Evolutionary conservation across 495 filamentous ascomycete species (phyloP).

Genomic region (Viridothelium virens): DNA sequence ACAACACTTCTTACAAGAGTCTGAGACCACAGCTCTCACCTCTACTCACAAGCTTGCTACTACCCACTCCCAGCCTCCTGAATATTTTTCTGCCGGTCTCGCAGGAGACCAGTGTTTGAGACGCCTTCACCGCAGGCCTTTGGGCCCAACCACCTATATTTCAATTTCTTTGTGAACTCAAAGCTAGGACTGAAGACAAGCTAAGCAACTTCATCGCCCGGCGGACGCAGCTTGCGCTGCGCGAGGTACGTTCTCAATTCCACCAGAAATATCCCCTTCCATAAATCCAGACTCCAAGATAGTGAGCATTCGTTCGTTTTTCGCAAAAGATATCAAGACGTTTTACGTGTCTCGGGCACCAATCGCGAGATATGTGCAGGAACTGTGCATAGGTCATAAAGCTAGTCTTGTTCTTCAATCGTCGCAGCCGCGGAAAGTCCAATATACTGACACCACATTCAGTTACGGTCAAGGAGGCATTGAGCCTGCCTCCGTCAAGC

Average conservation of each 20-base stretch:
- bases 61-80: not conserved
- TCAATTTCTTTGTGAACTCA: slow-evolving; percentile 5
- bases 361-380: no score
- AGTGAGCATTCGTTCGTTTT: no score
- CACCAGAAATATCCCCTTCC: slow-evolving; percentile 4
- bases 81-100: not conserved
- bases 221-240: slow-evolving; percentile 69
- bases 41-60: not conserved
- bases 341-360: no score
- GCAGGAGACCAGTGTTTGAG: not conserved
- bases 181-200: slow-evolving; percentile 30
- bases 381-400: no score
- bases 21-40: not conserved
- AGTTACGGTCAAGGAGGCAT: slow-evolving; percentile 29
- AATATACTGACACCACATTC: slow-evolving; percentile 54
- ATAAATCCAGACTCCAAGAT: not conserved
- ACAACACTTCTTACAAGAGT: not conserved
- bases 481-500: slow-evolving; percentile 18
- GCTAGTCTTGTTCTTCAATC: no score
- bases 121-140: not conserved
- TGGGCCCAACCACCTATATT: not conserved
- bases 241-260: slow-evolving; percentile 49
- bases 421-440: slow-evolving; percentile 41
- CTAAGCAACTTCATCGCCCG: slow-evolving; percentile 38
- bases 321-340: no score